A percentile compares a stretch with the other conserved stretches of the same genome.
phyloP scores from a whole-genome alignment of 2,329 filamentous ascomycete genomes.

The Chalaropsis ovoidea region DNA sequence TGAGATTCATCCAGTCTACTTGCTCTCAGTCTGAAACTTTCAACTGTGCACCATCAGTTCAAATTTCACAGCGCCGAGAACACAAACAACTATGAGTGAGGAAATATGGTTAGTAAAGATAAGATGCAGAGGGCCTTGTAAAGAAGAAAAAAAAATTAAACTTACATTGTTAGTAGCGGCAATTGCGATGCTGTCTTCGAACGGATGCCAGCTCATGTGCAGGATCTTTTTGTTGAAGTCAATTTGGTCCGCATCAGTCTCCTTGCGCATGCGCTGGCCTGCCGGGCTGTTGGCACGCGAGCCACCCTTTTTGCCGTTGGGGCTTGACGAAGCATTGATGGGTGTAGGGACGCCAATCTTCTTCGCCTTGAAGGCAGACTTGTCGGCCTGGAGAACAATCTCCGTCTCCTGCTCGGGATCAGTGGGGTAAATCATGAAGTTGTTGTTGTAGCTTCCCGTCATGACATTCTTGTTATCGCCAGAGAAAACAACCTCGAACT shows the following conservation, averaged over 20 bases:
- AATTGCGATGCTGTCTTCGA: conserved; percentile 98
- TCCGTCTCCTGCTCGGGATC: conserved; percentile 94
- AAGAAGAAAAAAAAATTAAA: conserved; percentile 27
- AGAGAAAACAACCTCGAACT: conserved; percentile 98
- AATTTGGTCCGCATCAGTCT: conserved; percentile 98
- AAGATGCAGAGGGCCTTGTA: background rate
- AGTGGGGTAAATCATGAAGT: conserved; percentile 99
- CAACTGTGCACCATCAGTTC: background rate
- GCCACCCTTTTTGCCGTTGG: conserved; percentile 74
- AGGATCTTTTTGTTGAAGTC: conserved; percentile 99
- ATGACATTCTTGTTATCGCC: conserved; percentile 98
- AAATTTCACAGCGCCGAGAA: conserved; percentile 58
- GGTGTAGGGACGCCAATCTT: conserved; percentile 97
- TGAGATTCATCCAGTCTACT: conserved; percentile 11
- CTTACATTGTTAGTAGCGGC: conserved; percentile 98
- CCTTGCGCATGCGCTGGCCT: conserved; percentile 92
- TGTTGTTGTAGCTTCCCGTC: conserved; percentile 99
- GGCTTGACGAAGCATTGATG: conserved; percentile 74
- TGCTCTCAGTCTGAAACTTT: conserved; percentile 2
- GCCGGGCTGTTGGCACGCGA: conserved; percentile 84
- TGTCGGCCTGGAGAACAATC: conserved; percentile 93
- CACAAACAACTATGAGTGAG: conserved; percentile 53
- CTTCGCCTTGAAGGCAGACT: conserved; percentile 99
- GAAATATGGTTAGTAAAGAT: conserved; percentile 26
- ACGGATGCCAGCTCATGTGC: conserved; percentile 99